phyloP scores from a whole-genome alignment of 768 basidiomycete genomes.

The Amanita phalloides region DNA sequence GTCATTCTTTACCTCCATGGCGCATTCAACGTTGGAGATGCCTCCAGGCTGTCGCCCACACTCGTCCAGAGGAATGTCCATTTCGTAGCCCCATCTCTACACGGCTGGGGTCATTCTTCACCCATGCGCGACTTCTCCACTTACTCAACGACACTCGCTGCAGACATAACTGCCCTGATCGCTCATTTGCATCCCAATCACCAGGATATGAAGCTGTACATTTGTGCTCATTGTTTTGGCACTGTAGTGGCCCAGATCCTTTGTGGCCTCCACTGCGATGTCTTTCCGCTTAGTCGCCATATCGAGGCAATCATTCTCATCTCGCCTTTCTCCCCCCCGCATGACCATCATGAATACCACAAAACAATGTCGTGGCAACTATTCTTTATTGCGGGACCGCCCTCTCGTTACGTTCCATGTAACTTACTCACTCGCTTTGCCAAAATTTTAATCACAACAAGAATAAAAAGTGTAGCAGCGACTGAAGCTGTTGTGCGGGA shows the following conservation, averaged over 20 bases:
- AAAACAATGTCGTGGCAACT: slow-evolving; percentile 33
- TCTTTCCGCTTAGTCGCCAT: slow-evolving; percentile 37
- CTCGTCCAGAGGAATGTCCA: slow-evolving; percentile 31
- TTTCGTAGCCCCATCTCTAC: slow-evolving; percentile 39
- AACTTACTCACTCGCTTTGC: slow-evolving; percentile 22
- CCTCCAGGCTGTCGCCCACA: slow-evolving; percentile 20
- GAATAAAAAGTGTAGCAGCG: slow-evolving; percentile 25
- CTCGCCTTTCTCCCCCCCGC: slow-evolving; percentile 35
- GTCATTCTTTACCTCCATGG: slow-evolving; percentile 48
- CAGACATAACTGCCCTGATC: slow-evolving; percentile 36
- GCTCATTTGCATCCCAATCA: slow-evolving; percentile 37
- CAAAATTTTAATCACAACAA: slow-evolving; percentile 18
- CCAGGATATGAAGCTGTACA: slow-evolving; percentile 31
- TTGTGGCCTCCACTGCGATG: slow-evolving; percentile 37
- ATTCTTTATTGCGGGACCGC: slow-evolving; percentile 38
- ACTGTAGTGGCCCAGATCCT: slow-evolving; percentile 45
- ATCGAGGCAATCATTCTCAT: slow-evolving; percentile 38
- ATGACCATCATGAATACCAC: slow-evolving; percentile 33
- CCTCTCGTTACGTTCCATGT: slow-evolving; percentile 29
- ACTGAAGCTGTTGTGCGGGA: slow-evolving; percentile 31
- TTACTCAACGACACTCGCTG: slow-evolving; percentile 30
- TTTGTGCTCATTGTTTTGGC: slow-evolving; percentile 45
- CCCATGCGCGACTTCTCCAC: slow-evolving; percentile 20
- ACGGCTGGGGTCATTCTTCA: slow-evolving; percentile 49
- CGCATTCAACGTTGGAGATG: slow-evolving; percentile 39